Percentiles rank a stretch among this genome's conserved stretches.
Conservation (phyloP, 257 asterid genomes). For the Osmanthus fragrans region DNA sequence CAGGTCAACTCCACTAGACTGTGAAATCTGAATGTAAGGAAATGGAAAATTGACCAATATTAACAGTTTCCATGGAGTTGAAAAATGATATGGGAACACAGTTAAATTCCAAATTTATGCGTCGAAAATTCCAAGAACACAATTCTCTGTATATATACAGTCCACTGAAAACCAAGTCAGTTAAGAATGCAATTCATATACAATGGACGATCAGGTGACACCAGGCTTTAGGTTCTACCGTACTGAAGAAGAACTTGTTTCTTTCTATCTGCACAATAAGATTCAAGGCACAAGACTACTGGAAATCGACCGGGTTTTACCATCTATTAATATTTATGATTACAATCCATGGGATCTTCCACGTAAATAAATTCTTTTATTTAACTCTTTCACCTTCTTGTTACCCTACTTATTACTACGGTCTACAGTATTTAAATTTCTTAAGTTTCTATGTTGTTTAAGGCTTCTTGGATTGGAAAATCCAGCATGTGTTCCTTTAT, state of each 20-base stretch:
- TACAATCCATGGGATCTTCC: slow-evolving; percentile 64
- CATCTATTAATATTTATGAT: slow-evolving; percentile 52
- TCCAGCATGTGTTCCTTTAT: too few species aligned
- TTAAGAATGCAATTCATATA: too few species aligned
- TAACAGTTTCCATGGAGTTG: too few species aligned
- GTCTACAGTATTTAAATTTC: too few species aligned
- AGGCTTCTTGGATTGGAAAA: too few species aligned
- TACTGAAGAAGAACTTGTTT: slow-evolving; percentile 57
- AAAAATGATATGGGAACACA: too few species aligned
- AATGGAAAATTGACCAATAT: neutral
- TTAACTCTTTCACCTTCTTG: neutral
- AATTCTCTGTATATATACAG: too few species aligned
- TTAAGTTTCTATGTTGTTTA: too few species aligned
- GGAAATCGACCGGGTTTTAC: slow-evolving; percentile 47
- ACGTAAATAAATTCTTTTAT: slow-evolving; percentile 26
- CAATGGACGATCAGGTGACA: slow-evolving; percentile 26
- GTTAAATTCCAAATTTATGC: neutral
- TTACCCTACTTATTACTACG: too few species aligned
- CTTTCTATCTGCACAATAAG: slow-evolving; percentile 49
- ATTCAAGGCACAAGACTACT: slow-evolving; percentile 33
- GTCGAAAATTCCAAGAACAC: slow-evolving; percentile 22
- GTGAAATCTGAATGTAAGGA: too few species aligned
- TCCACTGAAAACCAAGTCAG: too few species aligned
- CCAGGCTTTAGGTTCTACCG: slow-evolving; percentile 68
- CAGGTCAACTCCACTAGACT: too few species aligned